Evolutionary conservation across 768 basidiomycete species (phyloP), one percentile per base, ranked within the genome.

Genomic region (Hebeloma cylindrosporum): DNA sequence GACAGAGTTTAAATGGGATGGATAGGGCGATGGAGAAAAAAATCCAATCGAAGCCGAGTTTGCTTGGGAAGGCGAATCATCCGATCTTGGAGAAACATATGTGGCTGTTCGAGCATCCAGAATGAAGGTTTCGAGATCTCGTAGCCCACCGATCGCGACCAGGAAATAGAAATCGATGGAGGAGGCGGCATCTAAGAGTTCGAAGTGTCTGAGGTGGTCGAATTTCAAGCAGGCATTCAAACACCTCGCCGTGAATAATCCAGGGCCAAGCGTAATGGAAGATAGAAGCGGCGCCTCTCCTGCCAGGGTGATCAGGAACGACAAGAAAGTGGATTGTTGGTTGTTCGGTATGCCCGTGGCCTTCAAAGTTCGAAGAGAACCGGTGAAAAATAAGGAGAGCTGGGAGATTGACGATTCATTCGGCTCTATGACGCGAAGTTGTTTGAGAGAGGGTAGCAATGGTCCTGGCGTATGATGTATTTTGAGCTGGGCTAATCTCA

Each of bases 401-500:
- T 27, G 53, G 41, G n/a, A 47, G 45, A 10, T 41, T n/a, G n/a
- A 51, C 6, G 10, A 32, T 32, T 33, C 13, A 2, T 10, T 41
- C 22, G 5, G 27, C 40, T n/a, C 21, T 29, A 11, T 29, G 17
- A 56, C 9, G 8, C 40, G 45, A 22, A 56, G 39, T 5, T 21
- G 33, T 14, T 38, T 20, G 27, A 56, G 28, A 16, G 29, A 32
- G n/a, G 54, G 43, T 10, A 56, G 43, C 6, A 56, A 43, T 21
- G 54, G 47, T 7, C n/a, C 37, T 5, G 25, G 11, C 2, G 30
- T 21, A 22, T 40, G 20, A 4, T 52, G 45, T 17, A 45, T 30
- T 8, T 17, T 8, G 5, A 33, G 17, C 26, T 14, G 9, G 10
- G 26, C 46, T 7, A 52, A 31, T 22, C 46, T 36, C 16, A 14